Evolutionary conservation across 2,329 filamentous ascomycete genomes (phyloP), one percentile per base, ranked within the genome.

Genomic region (Trichoderma simmonsii): DNA sequence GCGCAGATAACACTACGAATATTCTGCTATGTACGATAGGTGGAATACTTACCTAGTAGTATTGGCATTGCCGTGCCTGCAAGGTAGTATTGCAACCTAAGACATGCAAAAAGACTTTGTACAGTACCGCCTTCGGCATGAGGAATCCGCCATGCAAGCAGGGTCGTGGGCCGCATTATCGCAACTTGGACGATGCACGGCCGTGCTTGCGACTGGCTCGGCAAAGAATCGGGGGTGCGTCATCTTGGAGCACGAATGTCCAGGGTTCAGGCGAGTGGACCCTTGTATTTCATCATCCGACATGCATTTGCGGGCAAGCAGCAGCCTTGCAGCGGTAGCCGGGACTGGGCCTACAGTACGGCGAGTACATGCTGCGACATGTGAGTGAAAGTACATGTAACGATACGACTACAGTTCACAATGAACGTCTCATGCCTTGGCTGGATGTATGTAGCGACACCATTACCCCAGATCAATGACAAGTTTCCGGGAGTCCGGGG

Each of bases 321-420:
- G 56, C 26, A 68, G 65, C 65, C 65, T 61, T 69, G 65, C 65
- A 69, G 65, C 39, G 15, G 39, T n/a, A 43, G 39, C 39, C n/a
- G 32, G 12, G 32, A 34, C 9, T 18, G 21, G 30, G 15, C 36
- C 36, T 34, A 34, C 28, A 28, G 26, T 26, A 26, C 26, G 24
- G 24, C 24, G 26, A 26, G 28, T 28, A 43, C 39, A 51, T 36
- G 26, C 56, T n/a, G 28, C 56, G 26, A n/a, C 56, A 59, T 30
- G 18, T 59, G 11, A 28, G 14, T 12, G n/a, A 9, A 9, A 51
- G n/a, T n/a, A n/a, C n/a, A n/a, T n/a, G n/a, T 51, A 51, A n/a
- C 43, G 8, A 3, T 43, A 43, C 39, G 18, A n/a, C 1, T 48
- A 48, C 8, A 21, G 43, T 8, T 6, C 43, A 11, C 43, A 11